Percentiles rank a stretch among this genome's conserved stretches.
phyloP scores from a whole-genome alignment of 1,139 yeast genomes.

The Lodderomyces margitis region DNA sequence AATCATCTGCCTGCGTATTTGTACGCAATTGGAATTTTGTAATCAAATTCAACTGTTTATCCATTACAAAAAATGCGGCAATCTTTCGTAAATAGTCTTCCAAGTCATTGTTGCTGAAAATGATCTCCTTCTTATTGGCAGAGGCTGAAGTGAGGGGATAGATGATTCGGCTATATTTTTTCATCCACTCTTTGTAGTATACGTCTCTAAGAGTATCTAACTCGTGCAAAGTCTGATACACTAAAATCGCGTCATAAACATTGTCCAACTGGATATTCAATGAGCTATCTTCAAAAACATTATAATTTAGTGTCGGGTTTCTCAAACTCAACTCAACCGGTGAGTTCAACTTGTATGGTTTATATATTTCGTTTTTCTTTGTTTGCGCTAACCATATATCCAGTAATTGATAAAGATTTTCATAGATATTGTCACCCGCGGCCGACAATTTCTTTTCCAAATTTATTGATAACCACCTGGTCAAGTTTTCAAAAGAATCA shows the following conservation, averaged over 20 bases:
- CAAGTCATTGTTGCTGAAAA: slow-evolving; percentile 29
- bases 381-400: slow-evolving; percentile 51
- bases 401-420: slow-evolving; percentile 54
- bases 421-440: slow-evolving; percentile 62
- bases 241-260: slow-evolving; percentile 78
- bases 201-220: slow-evolving; percentile 56
- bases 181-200: slow-evolving; percentile 70
- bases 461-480: slow-evolving; percentile 65
- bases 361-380: slow-evolving; percentile 40
- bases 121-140: slow-evolving; percentile 21
- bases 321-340: slow-evolving; percentile 79
- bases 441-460: slow-evolving; percentile 58
- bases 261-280: slow-evolving; percentile 61
- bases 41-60: slow-evolving; percentile 58
- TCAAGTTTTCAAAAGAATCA: slow-evolving; percentile 72
- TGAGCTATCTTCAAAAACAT: slow-evolving; percentile 44
- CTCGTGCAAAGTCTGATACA: slow-evolving; percentile 72
- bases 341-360: slow-evolving; percentile 72
- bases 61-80: slow-evolving; percentile 76
- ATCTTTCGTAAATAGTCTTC: slow-evolving; percentile 60
- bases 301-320: slow-evolving; percentile 47
- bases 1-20: slow-evolving; percentile 62
- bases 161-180: slow-evolving; percentile 70
- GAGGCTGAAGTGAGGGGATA: slow-evolving; percentile 54
- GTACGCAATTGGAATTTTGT: slow-evolving; percentile 56